These are phyloP conservation scores for Pseudoturritis turrita DNA, from an alignment of 345 rosid species.

Conservation along the genomic window DNA sequence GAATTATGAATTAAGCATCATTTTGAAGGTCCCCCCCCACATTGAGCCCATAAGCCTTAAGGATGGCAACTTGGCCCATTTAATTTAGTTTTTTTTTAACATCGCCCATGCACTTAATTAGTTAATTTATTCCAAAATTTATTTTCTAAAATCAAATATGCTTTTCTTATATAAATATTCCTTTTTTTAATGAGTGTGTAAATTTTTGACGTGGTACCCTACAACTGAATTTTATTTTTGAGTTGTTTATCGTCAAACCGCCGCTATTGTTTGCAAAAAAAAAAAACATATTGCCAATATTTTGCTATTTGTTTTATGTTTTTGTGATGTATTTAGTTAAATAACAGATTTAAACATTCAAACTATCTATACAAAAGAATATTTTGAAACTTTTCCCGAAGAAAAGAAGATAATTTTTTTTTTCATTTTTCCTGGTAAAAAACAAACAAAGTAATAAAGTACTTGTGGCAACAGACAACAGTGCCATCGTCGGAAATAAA, in stretches of 20 bases:
- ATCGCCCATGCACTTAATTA: not conserved
- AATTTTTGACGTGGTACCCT: no score
- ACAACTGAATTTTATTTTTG: no score
- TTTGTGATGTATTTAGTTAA: not conserved
- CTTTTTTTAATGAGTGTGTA: not conserved
- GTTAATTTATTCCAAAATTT: not conserved
- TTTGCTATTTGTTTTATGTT: not conserved
- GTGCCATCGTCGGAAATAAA: not conserved
- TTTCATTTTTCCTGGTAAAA: not conserved
- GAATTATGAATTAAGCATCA: not conserved
- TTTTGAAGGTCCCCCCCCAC: no score
- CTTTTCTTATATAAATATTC: not conserved
- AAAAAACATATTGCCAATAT: not conserved
- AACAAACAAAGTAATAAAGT: not conserved
- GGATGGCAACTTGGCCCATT: not conserved
- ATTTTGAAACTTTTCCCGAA: no score
- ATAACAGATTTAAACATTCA: not conserved
- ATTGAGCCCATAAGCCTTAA: slow-evolving; percentile 13
- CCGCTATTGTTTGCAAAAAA: not conserved
- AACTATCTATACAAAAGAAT: no score
- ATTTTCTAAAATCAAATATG: not conserved
- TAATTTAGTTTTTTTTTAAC: not conserved
- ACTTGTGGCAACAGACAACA: not conserved
- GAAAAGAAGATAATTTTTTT: not conserved
- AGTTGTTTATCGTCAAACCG: no score